Base-by-base conservation (phyloP, 805 yeast genomes). In the Kodamaea nitidulidarum region DNA sequence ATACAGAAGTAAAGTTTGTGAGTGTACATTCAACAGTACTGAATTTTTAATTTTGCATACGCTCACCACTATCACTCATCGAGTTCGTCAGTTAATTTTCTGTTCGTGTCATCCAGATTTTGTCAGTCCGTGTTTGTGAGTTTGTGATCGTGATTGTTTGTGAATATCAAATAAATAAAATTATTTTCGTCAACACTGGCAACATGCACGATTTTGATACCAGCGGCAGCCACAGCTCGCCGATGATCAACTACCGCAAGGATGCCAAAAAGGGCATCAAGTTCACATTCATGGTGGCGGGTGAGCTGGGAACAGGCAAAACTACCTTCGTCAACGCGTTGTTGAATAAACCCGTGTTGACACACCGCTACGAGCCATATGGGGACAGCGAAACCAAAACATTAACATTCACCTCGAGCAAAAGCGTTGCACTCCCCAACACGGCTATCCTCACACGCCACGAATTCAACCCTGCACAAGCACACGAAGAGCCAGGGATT, bases 221-320 rank as follows among this genome's bases (percentile, higher is more conserved):
- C 37, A 32, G 26, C 17, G 41, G 36, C 28, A 32, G 7, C 32
- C 40, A 27, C 41, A 49, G 55, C 43, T 67, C 72, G 21, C 73
- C 74, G 41, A 65, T 68, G 65, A 67, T 68, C 52, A 67, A 67
- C 50, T 68, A 82, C 47, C 71, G 80, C 40, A 82, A 80, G 55
- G 90, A 84, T 51, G 75, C 78, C 47, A 81, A 76, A 53, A 80
- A 84, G 52, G 88, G 87, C 27, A 71, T 83, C 53, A 78, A 82
- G 46, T 84, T 84, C 65, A 79, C 88, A 28, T 66, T 84, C 50
- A 72, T 84, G 78, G 73, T 82, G 12, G 78, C 80, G 16, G 95
- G 95, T 14, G 76, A 77, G 34, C 73, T 80, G 45, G 91, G 91
- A 12, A 75, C 86, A 0, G 95, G 95, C 8, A 84, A 84, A 55